Evolutionary conservation across 768 basidiomycete genomes (phyloP).

Genomic region (Gloeostereum incarnatum): DNA sequence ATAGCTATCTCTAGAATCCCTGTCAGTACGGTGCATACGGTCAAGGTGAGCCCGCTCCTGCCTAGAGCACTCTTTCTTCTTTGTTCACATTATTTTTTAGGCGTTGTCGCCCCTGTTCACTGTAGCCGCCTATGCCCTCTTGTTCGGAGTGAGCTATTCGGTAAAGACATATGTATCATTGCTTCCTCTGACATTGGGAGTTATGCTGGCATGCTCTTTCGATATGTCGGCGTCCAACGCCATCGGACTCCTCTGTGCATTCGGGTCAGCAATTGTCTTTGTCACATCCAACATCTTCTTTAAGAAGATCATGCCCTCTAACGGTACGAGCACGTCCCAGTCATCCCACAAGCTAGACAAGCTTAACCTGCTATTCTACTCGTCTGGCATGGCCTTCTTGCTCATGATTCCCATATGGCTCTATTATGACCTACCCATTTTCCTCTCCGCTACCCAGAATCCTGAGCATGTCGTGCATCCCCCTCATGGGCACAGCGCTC

Average conservation of each 20-base stretch:
- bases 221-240: constrained; percentile 84
- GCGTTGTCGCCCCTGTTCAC: constrained; percentile 96
- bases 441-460: constrained; percentile 38
- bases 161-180: constrained; percentile 86
- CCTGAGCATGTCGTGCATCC: constrained; percentile 36
- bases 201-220: constrained; percentile 96
- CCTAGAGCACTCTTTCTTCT: not conserved
- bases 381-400: constrained; percentile 87
- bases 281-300: constrained; percentile 98
- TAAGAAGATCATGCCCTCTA: constrained; percentile 93
- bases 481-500: constrained; percentile 30
- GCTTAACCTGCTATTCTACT: constrained; percentile 91
- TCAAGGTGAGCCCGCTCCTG: constrained; percentile 61
- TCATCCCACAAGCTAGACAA: constrained; percentile 84
- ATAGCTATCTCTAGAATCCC: constrained; percentile 95
- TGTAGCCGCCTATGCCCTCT: constrained; percentile 86
- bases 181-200: constrained; percentile 89
- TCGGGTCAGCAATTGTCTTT: constrained; percentile 94
- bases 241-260: constrained; percentile 86
- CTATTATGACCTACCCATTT: constrained; percentile 73
- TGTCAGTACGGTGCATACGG: constrained; percentile 97
- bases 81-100: constrained; percentile 27
- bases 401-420: constrained; percentile 96
- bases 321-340: constrained; percentile 25
- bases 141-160: constrained; percentile 93